Conservation (phyloP, 1,139 yeast genomes). For the Spencermartinsiella ligniputridi region DNA sequence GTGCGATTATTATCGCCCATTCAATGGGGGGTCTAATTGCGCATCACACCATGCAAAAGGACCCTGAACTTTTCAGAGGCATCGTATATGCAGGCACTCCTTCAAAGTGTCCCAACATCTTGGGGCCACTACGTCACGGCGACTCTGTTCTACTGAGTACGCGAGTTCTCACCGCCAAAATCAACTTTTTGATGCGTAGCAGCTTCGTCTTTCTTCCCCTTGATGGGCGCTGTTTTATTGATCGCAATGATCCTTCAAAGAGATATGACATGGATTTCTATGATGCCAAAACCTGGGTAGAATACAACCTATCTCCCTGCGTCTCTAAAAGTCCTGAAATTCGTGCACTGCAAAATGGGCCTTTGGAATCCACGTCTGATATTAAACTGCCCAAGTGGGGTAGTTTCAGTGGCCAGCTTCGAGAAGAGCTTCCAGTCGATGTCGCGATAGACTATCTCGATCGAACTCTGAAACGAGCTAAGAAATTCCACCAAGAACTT, state of each 20-base stretch:
- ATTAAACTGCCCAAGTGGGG: not conserved
- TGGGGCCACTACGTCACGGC: constrained; percentile 81
- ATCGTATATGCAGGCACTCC: constrained; percentile 81
- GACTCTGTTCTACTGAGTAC: constrained; percentile 75
- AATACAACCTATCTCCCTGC: constrained; percentile 69
- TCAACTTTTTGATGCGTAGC: constrained; percentile 84
- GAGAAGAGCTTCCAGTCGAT: constrained; percentile 41
- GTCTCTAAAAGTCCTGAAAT: constrained; percentile 42
- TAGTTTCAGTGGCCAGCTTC: not conserved
- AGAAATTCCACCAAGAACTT: constrained; percentile 53
- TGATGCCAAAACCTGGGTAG: constrained; percentile 75
- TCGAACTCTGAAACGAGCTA: constrained; percentile 58
- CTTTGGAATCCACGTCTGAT: not conserved
- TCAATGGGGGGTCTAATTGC: constrained; percentile 92
- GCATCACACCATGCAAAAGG: constrained; percentile 67
- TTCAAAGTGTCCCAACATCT: constrained; percentile 73
- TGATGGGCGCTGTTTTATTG: constrained; percentile 67
- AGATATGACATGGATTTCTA: constrained; percentile 68
- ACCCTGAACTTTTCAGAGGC: constrained; percentile 67
- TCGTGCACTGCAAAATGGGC: constrained; percentile 15
- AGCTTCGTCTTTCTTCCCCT: constrained; percentile 73
- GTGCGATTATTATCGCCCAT: constrained; percentile 72
- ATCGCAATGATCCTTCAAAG: constrained; percentile 49
- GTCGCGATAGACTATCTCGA: constrained; percentile 62
- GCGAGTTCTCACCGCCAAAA: constrained; percentile 70